A percentile compares a stretch with the other conserved stretches of the same genome.
Conservation (phyloP, 768 basidiomycete genomes). For the Suillus subaureus region DNA sequence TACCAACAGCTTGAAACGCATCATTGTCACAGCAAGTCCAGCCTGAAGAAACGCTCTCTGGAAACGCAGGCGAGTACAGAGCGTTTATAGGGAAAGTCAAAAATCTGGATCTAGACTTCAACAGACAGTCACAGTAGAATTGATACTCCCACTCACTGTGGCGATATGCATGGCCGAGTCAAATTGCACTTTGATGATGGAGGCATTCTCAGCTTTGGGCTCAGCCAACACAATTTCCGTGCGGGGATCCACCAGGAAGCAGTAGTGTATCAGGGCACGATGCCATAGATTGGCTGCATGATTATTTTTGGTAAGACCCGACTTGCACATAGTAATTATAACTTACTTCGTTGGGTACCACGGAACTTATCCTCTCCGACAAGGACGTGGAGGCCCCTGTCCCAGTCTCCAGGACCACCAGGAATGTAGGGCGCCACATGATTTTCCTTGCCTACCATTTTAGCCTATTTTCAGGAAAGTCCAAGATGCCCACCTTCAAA, state of each 20-base stretch:
- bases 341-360: slow-evolving; percentile 44
- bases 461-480: neutral
- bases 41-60: slow-evolving; percentile 27
- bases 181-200: slow-evolving; percentile 28
- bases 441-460: slow-evolving; percentile 17
- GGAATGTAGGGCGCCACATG: slow-evolving; percentile 29
- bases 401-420: slow-evolving; percentile 31
- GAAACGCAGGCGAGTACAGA: slow-evolving; percentile 16
- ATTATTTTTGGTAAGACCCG: neutral
- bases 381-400: slow-evolving; percentile 46
- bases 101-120: slow-evolving; percentile 17
- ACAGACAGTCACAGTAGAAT: no score
- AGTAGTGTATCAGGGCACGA: slow-evolving; percentile 40
- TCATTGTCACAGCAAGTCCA: slow-evolving; percentile 20
- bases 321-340: neutral
- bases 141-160: slow-evolving; percentile 16
- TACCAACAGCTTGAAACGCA: neutral
- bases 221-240: slow-evolving; percentile 45
- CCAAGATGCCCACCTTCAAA: slow-evolving; percentile 42
- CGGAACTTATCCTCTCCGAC: slow-evolving; percentile 50
- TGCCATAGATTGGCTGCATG: slow-evolving; percentile 22
- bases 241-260: slow-evolving; percentile 46
- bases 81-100: slow-evolving; percentile 30
- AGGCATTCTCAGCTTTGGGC: slow-evolving; percentile 37
- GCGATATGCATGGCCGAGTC: slow-evolving; percentile 23